Evolutionary conservation across 768 basidiomycete genomes (phyloP).

Genomic region (Mycena floridula): DNA sequence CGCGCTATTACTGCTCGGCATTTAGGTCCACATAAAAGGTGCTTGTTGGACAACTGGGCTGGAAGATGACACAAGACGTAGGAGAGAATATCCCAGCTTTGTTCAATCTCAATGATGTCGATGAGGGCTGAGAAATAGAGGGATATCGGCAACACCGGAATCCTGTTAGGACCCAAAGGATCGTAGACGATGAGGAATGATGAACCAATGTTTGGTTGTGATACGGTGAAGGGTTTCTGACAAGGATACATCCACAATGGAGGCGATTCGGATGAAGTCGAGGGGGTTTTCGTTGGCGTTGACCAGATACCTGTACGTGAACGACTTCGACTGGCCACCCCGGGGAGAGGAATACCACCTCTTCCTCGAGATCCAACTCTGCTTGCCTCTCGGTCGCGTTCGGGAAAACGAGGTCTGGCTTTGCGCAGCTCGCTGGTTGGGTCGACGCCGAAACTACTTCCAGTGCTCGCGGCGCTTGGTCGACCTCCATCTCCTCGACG

Average conservation of each 20-base stretch:
- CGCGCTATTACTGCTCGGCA: constrained; percentile 56
- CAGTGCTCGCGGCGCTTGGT: constrained; percentile 1
- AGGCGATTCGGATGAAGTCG: constrained; percentile 25
- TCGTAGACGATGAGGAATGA: constrained; percentile 37
- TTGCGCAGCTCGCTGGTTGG: constrained; percentile 38
- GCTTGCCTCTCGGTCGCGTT: constrained; percentile 39
- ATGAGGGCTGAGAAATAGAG: constrained; percentile 61
- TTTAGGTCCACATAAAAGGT: constrained; percentile 89
- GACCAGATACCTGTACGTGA: constrained; percentile 39
- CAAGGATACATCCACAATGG: constrained; percentile 71
- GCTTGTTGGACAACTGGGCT: constrained; percentile 88
- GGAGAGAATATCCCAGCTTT: constrained; percentile 89
- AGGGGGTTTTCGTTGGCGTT: constrained; percentile 12
- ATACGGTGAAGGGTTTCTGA: constrained; percentile 45
- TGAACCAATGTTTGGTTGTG: constrained; percentile 3
- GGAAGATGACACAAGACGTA: constrained; percentile 91
- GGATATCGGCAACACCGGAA: constrained; percentile 64
- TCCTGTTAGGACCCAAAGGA: constrained; percentile 34
- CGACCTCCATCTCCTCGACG: constrained; percentile 5
- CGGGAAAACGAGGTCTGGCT: constrained; percentile 40
- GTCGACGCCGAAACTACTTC: constrained; percentile 7
- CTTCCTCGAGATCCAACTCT: constrained; percentile 48
- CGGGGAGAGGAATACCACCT: constrained; percentile 33
- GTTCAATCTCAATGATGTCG: constrained; percentile 64
- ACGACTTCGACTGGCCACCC: constrained; percentile 49